Percentiles rank a stretch among this genome's conserved stretches.
These are phyloP conservation scores for Pyricularia sp. DNA, from an alignment of 2,329 filamentous ascomycete genomes.

Conservation along the genomic window DNA sequence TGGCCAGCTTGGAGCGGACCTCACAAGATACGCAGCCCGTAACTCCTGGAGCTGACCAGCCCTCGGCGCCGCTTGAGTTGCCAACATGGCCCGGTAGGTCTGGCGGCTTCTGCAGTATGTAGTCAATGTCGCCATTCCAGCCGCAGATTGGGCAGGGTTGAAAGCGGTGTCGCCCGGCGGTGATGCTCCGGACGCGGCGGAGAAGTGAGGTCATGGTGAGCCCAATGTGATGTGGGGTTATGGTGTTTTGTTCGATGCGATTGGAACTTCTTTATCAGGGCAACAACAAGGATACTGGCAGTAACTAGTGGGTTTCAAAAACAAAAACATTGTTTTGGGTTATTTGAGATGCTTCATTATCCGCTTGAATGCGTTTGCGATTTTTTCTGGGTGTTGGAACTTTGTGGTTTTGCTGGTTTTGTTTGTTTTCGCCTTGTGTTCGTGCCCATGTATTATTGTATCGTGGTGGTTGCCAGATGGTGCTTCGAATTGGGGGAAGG, in stretches of 20 bases:
- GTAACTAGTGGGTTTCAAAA: background rate
- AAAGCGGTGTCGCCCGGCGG: background rate
- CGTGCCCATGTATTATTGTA: background rate
- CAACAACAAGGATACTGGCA: background rate
- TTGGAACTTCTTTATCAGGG: background rate
- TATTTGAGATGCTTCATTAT: background rate
- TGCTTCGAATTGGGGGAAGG: background rate
- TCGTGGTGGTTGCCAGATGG: background rate
- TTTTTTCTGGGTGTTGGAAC: background rate
- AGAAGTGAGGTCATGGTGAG: background rate
- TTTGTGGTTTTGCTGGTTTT: background rate
- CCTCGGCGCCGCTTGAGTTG: background rate
- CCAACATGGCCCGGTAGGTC: background rate
- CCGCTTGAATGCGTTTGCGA: background rate
- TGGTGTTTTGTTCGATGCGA: background rate
- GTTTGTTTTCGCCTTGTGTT: background rate
- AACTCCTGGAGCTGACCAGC: background rate
- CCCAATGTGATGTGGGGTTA: background rate
- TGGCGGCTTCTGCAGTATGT: background rate
- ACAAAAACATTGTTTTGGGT: background rate
- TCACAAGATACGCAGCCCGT: constrained; percentile 1
- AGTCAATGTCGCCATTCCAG: constrained; percentile 1
- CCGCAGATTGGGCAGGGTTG: background rate
- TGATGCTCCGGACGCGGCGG: background rate
- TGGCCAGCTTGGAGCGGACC: background rate